phyloP scores from a whole-genome alignment of 495 filamentous ascomycete species.

The Penicillium canariense region DNA sequence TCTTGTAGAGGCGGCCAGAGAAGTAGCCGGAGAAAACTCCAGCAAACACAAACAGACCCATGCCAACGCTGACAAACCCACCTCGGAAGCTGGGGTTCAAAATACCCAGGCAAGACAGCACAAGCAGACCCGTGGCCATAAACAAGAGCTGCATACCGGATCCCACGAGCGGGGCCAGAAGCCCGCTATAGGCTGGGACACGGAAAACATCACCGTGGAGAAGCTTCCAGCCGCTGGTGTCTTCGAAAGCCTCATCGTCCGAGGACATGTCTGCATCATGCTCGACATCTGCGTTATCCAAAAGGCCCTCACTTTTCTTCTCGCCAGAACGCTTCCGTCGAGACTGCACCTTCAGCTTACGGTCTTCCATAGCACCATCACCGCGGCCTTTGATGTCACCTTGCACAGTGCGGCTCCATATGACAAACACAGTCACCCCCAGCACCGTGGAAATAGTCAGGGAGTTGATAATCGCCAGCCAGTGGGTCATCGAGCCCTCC shows the following conservation, averaged over 20 bases:
- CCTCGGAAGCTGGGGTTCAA: conserved; percentile 91
- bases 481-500: conserved; percentile 81
- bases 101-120: conserved; percentile 78
- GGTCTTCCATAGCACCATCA: conserved; percentile 65
- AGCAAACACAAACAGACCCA: conserved; percentile 85
- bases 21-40: conserved; percentile 94
- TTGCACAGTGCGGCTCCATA: conserved; percentile 77
- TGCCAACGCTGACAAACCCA: conserved; percentile 83
- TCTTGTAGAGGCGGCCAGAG: conserved; percentile 79
- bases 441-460: conserved; percentile 80
- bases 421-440: conserved; percentile 80
- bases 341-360: conserved; percentile 56
- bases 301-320: conserved; percentile 56
- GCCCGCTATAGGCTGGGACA: conserved; percentile 65
- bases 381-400: conserved; percentile 74
- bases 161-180: conserved; percentile 82
- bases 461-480: conserved; percentile 91
- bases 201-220: conserved; percentile 96
- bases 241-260: conserved; percentile 78
- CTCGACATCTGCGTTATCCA: conserved; percentile 61
- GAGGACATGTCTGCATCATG: conserved; percentile 61
- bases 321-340: conserved; percentile 49
- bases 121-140: conserved; percentile 74
- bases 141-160: conserved; percentile 89
- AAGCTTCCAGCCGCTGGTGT: conserved; percentile 89